A percentile compares a stretch with the other conserved stretches of the same genome.
phyloP scores from a whole-genome alignment of 495 filamentous ascomycete species.

The Talaromyces nanjingensis region DNA sequence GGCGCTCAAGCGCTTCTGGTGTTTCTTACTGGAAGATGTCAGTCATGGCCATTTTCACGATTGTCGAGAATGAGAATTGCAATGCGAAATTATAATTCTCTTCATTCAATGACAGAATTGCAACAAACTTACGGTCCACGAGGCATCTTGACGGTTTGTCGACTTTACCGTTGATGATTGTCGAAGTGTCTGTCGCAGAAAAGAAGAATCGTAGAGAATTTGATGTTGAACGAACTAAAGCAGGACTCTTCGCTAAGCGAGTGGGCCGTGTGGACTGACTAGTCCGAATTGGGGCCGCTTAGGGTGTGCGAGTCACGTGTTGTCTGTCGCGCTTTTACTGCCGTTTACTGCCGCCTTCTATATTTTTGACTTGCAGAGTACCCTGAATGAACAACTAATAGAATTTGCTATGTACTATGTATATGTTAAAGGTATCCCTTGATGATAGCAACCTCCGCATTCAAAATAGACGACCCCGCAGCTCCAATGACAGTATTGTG shows the following conservation, averaged over 20 bases:
- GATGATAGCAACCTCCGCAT: slow-evolving; percentile 86
- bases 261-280: slow-evolving; percentile 25
- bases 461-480: slow-evolving; percentile 88
- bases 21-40: slow-evolving; percentile 73
- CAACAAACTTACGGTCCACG: slow-evolving; percentile 55
- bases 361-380: background rate
- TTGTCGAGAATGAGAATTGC: slow-evolving; percentile 8
- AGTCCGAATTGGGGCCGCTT: slow-evolving; percentile 11
- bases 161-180: slow-evolving; percentile 33
- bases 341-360: background rate
- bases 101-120: background rate
- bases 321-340: background rate
- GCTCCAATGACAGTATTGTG: slow-evolving; percentile 94
- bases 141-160: slow-evolving; percentile 52
- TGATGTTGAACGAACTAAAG: slow-evolving; percentile 5
- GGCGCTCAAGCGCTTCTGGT: slow-evolving; percentile 98
- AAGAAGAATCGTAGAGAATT: slow-evolving; percentile 12
- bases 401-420: slow-evolving; percentile 8
- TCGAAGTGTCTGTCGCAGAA: slow-evolving; percentile 29
- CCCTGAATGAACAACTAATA: background rate
- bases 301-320: slow-evolving; percentile 2
- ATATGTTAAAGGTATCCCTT: slow-evolving; percentile 67
- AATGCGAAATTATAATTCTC: background rate
- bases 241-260: slow-evolving; percentile 33
- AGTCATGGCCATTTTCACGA: slow-evolving; percentile 15